Evolutionary conservation across 2,329 filamentous ascomycete species (phyloP).

Genomic region (Diaporthe citri): DNA sequence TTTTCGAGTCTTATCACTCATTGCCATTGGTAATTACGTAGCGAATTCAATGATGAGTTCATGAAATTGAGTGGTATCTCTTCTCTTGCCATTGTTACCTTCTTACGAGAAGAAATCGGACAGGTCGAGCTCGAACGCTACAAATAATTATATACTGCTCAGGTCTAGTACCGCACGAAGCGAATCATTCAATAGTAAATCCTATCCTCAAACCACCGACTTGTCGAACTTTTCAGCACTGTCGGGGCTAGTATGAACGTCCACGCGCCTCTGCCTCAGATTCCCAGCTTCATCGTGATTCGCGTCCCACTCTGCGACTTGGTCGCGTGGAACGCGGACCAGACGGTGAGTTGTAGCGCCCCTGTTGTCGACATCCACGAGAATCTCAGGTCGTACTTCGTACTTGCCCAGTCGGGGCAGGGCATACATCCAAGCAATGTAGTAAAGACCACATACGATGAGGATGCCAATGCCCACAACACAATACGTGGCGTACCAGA

Average conservation of each 20-base stretch:
- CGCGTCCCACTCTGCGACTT: slow-evolving; percentile 11
- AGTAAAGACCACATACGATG: slow-evolving; percentile 12
- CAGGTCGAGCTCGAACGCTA: neutral
- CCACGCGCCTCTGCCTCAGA: neutral
- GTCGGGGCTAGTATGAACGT: neutral
- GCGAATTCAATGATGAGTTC: too few relatives aligned
- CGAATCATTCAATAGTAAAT: neutral
- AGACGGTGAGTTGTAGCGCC: slow-evolving; percentile 13
- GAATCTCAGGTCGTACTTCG: slow-evolving; percentile 60
- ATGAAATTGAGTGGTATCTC: too few relatives aligned
- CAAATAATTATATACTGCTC: neutral
- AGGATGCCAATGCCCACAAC: slow-evolving; percentile 58
- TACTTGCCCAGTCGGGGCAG: slow-evolving; percentile 59
- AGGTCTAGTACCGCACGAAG: too few relatives aligned
- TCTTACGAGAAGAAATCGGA: too few relatives aligned
- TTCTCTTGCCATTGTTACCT: too few relatives aligned
- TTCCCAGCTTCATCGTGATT: slow-evolving; percentile 24
- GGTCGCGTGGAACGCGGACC: neutral
- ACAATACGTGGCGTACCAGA: slow-evolving; percentile 77
- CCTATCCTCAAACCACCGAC: neutral
- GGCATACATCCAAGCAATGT: slow-evolving; percentile 49
- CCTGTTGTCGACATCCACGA: slow-evolving; percentile 43
- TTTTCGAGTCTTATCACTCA: too few relatives aligned
- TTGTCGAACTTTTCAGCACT: slow-evolving; percentile 17
- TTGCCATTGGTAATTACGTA: too few relatives aligned